phyloP scores from a whole-genome alignment of 2,329 filamentous ascomycete species.

The Xylaria arbuscula region DNA sequence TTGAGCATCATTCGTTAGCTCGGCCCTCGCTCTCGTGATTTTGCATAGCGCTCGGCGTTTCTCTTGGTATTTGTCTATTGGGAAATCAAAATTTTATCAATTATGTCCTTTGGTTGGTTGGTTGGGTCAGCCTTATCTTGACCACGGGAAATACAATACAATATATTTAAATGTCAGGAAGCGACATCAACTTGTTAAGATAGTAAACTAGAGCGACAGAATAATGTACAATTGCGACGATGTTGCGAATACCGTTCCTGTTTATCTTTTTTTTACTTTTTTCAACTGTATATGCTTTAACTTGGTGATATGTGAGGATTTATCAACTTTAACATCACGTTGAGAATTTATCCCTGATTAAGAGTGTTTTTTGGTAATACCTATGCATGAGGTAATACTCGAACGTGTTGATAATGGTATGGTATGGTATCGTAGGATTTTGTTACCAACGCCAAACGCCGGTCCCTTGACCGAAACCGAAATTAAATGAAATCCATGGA shows the following conservation, averaged over 20 bases:
- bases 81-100: constrained; percentile 18
- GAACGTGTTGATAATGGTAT: too few relatives aligned
- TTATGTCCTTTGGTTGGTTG: constrained; percentile 13
- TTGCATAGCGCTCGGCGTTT: constrained; percentile 43
- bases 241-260: not conserved
- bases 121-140: constrained; percentile 19
- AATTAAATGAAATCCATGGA: not conserved
- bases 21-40: constrained; percentile 13
- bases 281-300: not conserved
- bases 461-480: not conserved
- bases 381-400: too few relatives aligned
- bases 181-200: constrained; percentile 3
- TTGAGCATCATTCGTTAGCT: not conserved
- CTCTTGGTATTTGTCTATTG: not conserved
- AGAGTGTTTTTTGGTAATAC: not conserved
- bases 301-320: not conserved
- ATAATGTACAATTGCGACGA: constrained; percentile 32
- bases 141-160: not conserved
- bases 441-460: constrained; percentile 31
- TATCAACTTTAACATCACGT: too few relatives aligned
- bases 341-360: too few relatives aligned
- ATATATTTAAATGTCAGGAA: not conserved
- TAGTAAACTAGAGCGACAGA: constrained; percentile 13
- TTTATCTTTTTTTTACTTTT: not conserved
- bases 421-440: constrained; percentile 22